Conservation (phyloP, 192 early-diverging fungal genomes). For the Backusella macrospora region DNA sequence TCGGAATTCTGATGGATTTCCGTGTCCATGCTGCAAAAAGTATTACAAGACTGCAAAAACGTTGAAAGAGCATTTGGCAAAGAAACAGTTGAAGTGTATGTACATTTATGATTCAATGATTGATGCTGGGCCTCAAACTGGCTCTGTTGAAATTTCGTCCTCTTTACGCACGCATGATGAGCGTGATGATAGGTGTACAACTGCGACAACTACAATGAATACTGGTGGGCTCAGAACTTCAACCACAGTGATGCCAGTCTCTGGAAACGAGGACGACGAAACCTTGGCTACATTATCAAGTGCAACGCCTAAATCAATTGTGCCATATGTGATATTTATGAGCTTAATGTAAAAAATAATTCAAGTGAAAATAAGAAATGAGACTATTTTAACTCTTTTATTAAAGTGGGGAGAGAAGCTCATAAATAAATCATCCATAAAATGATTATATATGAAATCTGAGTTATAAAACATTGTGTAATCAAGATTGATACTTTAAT, state of each 20-base stretch:
- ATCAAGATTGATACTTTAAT: too few relatives aligned
- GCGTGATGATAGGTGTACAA: constrained; percentile 4
- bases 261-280: constrained; percentile 3
- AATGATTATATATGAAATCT: too few relatives aligned
- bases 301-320: not conserved
- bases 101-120: constrained; percentile 10
- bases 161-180: constrained; percentile 3
- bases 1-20: constrained; percentile 10
- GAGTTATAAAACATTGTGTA: too few relatives aligned
- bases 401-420: too few relatives aligned
- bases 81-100: constrained; percentile 4
- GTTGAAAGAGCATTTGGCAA: not conserved
- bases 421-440: too few relatives aligned
- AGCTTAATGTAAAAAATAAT: too few relatives aligned
- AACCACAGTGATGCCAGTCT: not conserved
- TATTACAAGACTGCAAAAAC: constrained; percentile 12
- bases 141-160: constrained; percentile 8
- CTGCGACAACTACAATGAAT: not conserved
- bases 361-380: too few relatives aligned
- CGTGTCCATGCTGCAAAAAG: constrained; percentile 7
- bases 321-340: too few relatives aligned
- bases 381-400: too few relatives aligned
- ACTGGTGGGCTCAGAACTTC: not conserved
- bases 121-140: constrained; percentile 15
- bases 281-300: constrained; percentile 3